Evolutionary conservation across 805 yeast genomes (phyloP).

Genomic region (Yarrowia osloensis): DNA sequence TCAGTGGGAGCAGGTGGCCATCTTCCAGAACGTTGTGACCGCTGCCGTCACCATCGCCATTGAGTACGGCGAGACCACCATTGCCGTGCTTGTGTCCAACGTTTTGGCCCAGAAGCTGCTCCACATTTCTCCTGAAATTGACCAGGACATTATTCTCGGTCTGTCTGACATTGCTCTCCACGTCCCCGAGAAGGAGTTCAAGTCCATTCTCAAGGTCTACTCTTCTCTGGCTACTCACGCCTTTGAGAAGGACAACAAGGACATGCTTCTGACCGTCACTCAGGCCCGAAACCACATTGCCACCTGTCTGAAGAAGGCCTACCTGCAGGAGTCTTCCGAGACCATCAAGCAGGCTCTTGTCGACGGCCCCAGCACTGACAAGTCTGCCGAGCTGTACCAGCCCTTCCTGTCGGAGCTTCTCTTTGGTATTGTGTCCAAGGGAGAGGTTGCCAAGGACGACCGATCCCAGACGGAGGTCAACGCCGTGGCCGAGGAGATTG

Average conservation of each 20-base stretch:
- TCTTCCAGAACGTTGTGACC: constrained; percentile 67
- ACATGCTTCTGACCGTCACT: constrained; percentile 37
- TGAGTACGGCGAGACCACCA: constrained; percentile 66
- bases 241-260: constrained; percentile 46
- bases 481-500: constrained; percentile 63
- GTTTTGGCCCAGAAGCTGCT: constrained; percentile 75
- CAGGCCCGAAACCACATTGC: constrained; percentile 31
- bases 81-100: constrained; percentile 75
- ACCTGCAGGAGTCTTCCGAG: constrained; percentile 44
- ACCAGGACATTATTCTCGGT: constrained; percentile 63
- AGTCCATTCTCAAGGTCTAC: constrained; percentile 59
- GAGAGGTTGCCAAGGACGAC: constrained; percentile 73
- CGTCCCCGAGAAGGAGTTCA: constrained; percentile 67
- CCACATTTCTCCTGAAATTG: constrained; percentile 48
- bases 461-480: constrained; percentile 54
- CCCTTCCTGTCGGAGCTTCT: constrained; percentile 68
- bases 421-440: constrained; percentile 67
- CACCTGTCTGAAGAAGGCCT: constrained; percentile 53
- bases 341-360: constrained; percentile 33
- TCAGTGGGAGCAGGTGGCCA: constrained; percentile 33
- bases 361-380: constrained; percentile 21
- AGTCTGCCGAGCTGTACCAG: constrained; percentile 50
- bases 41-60: constrained; percentile 69
- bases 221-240: constrained; percentile 43
- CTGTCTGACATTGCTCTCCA: constrained; percentile 62